A percentile compares a stretch with the other conserved stretches of the same genome.
Evolutionary conservation across 176 grass and related monocot species (phyloP).

Genomic region (Oryza longistaminata): DNA sequence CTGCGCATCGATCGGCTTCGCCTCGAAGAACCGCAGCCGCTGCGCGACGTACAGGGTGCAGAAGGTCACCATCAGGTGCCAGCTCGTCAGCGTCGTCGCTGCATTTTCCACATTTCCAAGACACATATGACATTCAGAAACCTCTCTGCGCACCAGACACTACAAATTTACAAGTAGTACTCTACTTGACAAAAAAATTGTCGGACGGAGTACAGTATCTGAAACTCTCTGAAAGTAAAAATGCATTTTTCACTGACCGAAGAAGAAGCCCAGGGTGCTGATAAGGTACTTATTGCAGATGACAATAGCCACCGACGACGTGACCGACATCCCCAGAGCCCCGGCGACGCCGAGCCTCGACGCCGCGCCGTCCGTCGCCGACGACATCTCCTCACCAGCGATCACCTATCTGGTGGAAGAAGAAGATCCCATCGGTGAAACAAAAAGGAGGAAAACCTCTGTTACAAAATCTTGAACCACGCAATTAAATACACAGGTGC

Average conservation of each 20-base stretch:
- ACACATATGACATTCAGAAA: not conserved
- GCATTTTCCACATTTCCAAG: not conserved
- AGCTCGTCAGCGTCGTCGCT: constrained; percentile 95
- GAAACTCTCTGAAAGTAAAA: not conserved
- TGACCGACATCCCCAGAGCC: constrained; percentile 66
- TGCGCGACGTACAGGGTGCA: constrained; percentile 83
- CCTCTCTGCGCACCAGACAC: not conserved
- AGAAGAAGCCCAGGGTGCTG: constrained; percentile 74
- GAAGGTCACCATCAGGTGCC: constrained; percentile 95
- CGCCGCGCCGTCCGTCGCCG: constrained; percentile 14
- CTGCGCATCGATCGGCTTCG: constrained; percentile 66
- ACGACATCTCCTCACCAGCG: constrained; percentile 46
- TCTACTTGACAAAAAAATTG: not conserved
- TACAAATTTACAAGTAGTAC: not conserved
- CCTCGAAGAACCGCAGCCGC: constrained; percentile 78
- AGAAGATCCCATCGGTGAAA: not conserved
- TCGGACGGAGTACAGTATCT: not conserved
- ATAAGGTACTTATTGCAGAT: constrained; percentile 98
- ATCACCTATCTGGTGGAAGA: constrained; percentile 10
- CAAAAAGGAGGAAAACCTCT: not conserved
- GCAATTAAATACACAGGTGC: not conserved
- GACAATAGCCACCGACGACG: constrained; percentile 85
- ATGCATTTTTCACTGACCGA: constrained; percentile 60
- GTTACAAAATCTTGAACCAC: not conserved
- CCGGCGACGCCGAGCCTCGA: constrained; percentile 56